Evolutionary conservation across 2,329 filamentous ascomycete genomes (phyloP).

Genomic region (Fusarium virguliforme): DNA sequence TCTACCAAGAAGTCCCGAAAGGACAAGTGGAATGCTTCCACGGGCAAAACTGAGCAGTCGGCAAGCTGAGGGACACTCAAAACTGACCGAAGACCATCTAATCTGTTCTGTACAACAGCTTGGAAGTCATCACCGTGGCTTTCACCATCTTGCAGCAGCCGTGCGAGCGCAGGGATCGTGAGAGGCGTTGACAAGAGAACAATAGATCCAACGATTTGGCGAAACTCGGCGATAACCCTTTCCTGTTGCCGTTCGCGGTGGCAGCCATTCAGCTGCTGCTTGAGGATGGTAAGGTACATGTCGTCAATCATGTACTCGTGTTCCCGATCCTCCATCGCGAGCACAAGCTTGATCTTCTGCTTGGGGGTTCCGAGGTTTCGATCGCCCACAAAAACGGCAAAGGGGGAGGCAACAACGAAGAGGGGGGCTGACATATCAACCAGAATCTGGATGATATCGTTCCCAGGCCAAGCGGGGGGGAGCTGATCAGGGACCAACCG

Average conservation of each 20-base stretch:
- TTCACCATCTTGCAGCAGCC: constrained; percentile 43
- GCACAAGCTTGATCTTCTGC: no score
- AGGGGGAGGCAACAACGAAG: no score
- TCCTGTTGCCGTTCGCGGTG: neutral
- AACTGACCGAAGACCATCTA: constrained; percentile 56
- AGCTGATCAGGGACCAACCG: no score
- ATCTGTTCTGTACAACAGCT: constrained; percentile 26
- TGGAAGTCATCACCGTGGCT: neutral
- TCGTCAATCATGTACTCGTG: no score
- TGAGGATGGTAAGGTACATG: neutral
- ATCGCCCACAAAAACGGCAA: no score
- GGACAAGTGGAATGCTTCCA: constrained; percentile 56
- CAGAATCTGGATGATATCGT: no score
- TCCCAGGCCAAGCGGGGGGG: no score
- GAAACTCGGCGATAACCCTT: neutral
- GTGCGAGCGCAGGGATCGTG: constrained; percentile 47
- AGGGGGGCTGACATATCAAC: no score
- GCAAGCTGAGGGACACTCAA: constrained; percentile 50
- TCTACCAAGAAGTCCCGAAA: constrained; percentile 56
- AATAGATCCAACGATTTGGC: constrained; percentile 53
- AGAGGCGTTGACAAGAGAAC: constrained; percentile 54
- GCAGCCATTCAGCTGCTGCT: neutral
- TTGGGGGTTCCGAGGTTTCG: no score
- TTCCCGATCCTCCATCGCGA: no score
- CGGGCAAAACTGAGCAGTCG: constrained; percentile 27